Base-by-base conservation (phyloP, 148 eudicot genomes). In the Vaccinium corymbosum region DNA sequence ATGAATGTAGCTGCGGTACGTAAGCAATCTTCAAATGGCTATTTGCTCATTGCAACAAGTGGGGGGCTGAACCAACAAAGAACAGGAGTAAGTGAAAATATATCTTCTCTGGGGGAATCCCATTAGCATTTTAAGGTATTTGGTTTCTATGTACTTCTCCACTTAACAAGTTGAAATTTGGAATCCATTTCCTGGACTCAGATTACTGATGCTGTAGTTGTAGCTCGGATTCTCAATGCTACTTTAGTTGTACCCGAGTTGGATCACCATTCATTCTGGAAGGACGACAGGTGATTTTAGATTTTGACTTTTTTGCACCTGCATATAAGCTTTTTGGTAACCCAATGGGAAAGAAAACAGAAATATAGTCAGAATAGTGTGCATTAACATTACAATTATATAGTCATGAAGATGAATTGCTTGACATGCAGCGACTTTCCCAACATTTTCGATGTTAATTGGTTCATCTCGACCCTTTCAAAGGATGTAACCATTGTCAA, bases 131-230 rank as follows among this genome's bases (percentile, higher is more conserved):
- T 49, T 80, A 29, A 71, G 76, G n/a, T 66, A 55, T n/a, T 6
- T 13, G 74, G 83, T 82, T 56, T 49, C n/a, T 32, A 56, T 82
- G 20, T 38, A 51, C 78, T 61, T 86, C 9, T 50, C 19, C 56
- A 55, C 57, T 9, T 76, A 80, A 76, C 62, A 55, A 74, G 20
- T 85, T 85, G 76, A 56, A 25, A 48, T 87, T 84, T 48, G 82
- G 25, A 16, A 78, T 80, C 19, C 35, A 42, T 81, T 80, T 53
- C 22, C 75, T 88, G 78, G 83, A 50, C 66, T 79, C 92, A 97
- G 99, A 97, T 97, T 85, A 93, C 95, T 81, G 99, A 97, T 83
- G 99, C 98, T 82, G 98, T 97, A 38, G 97, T 94, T 86, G 99
- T 94, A 64, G 99, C 99, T 42, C 92, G 94, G 70, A 91, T 97